Conservation (phyloP, 352 stramenopile species). For the Pythium monospermum region DNA sequence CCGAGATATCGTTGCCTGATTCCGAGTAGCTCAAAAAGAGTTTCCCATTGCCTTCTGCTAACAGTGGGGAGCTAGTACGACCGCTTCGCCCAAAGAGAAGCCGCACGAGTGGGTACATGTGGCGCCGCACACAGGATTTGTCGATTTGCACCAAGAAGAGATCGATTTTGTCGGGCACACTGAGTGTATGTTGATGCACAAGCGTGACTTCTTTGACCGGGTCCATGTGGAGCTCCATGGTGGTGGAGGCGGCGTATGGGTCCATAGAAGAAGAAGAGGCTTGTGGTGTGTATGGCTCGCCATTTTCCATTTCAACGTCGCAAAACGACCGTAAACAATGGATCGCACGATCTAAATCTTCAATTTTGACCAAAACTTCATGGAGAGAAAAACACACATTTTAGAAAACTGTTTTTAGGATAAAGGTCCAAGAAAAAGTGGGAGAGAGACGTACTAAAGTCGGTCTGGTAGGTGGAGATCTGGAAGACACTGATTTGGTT, state of each 20-base stretch:
- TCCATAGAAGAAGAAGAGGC: too few species aligned
- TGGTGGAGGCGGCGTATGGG: not conserved
- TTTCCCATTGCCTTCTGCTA: constrained; percentile 17
- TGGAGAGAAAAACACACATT: not conserved
- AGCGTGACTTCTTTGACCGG: constrained; percentile 15
- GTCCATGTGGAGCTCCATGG: constrained; percentile 2
- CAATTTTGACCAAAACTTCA: constrained; percentile 54
- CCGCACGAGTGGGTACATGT: constrained; percentile 55
- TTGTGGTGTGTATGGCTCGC: constrained; percentile 17
- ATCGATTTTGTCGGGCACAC: constrained; percentile 37
- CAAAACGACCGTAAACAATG: constrained; percentile 49
- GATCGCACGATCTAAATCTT: constrained; percentile 43
- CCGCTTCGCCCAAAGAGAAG: constrained; percentile 32
- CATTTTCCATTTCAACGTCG: constrained; percentile 46
- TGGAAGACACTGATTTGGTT: constrained; percentile 59
- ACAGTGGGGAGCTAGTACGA: not conserved
- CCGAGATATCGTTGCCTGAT: constrained; percentile 47
- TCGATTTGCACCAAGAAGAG: constrained; percentile 54
- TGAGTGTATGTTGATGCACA: constrained; percentile 53
- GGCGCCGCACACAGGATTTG: constrained; percentile 31
- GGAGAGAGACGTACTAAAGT: constrained; percentile 50
- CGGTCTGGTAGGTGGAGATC: constrained; percentile 70
- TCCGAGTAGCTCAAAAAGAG: constrained; percentile 62
- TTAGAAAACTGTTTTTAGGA: not conserved
- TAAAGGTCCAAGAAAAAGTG: not conserved